Evolutionary conservation across 306 rosid genomes (phyloP).

Genomic region (Cicer judaicum): DNA sequence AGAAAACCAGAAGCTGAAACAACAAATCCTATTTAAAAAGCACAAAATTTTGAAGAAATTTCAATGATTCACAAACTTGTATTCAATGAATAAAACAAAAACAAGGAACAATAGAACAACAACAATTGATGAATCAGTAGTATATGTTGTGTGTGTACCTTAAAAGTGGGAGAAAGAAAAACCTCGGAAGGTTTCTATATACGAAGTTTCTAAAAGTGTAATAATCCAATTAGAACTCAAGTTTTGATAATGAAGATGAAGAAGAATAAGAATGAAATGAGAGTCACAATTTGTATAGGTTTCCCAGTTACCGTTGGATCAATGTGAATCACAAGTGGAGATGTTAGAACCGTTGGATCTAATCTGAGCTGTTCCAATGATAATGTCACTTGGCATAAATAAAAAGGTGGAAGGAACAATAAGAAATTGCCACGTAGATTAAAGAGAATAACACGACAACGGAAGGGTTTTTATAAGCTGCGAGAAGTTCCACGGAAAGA

Average conservation of each 20-base stretch:
- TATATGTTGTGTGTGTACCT: slow-evolving; percentile 42
- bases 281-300: slow-evolving; percentile 24
- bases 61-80: slow-evolving; percentile 29
- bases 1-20: slow-evolving; percentile 47
- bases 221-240: slow-evolving; percentile 40
- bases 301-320: slow-evolving; percentile 45
- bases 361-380: slow-evolving; percentile 41
- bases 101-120: background rate
- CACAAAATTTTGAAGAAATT: slow-evolving; percentile 43
- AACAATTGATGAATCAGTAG: slow-evolving; percentile 22
- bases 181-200: slow-evolving; percentile 18
- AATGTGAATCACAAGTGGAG: slow-evolving; percentile 27
- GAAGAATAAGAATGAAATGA: background rate
- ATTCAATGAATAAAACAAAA: slow-evolving; percentile 1
- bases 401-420: slow-evolving; percentile 19
- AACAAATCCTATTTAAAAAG: slow-evolving; percentile 34
- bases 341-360: slow-evolving; percentile 25
- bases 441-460: slow-evolving; percentile 1
- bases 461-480: slow-evolving; percentile 2
- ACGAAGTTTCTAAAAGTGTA: slow-evolving; percentile 14
- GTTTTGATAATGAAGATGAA: slow-evolving; percentile 24
- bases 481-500: background rate
- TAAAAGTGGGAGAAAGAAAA: slow-evolving; percentile 27
- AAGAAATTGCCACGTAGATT: slow-evolving; percentile 29
- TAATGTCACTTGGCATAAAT: slow-evolving; percentile 34